These are phyloP conservation scores for Leccinum disarticulatum DNA, from an alignment of 768 basidiomycete species.

Conservation along the genomic window DNA sequence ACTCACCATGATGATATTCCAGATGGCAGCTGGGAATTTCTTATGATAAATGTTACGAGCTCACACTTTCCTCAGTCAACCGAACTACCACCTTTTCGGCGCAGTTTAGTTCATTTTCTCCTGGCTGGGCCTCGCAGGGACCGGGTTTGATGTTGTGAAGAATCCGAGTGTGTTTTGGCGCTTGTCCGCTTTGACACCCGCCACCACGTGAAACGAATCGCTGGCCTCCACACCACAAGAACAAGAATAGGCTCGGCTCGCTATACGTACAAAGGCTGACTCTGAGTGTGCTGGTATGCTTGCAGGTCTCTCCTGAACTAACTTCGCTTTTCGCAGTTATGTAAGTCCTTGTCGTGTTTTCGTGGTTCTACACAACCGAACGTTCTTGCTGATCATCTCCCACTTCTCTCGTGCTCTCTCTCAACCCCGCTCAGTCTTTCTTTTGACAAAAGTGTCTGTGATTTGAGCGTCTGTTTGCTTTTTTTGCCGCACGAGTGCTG, in stretches of 20 bases:
- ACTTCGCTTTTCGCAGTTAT: constrained; percentile 31
- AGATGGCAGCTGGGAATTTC: constrained; percentile 27
- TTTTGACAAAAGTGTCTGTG: constrained; percentile 26
- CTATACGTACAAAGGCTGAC: constrained; percentile 24
- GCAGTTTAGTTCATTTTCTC: constrained; percentile 22
- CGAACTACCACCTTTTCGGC: constrained; percentile 21
- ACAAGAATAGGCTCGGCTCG: constrained; percentile 7
- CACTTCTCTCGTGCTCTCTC: constrained; percentile 18
- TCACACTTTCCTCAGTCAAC: constrained; percentile 20
- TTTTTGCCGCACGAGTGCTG: constrained; percentile 17
- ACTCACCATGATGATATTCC: constrained; percentile 1
- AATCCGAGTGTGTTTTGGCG: constrained; percentile 27
- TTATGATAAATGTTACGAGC: constrained; percentile 26
- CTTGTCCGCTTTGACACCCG: constrained; percentile 27
- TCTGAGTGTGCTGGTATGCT: constrained; percentile 36
- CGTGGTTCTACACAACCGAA: constrained; percentile 20
- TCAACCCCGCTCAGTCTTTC: constrained; percentile 20
- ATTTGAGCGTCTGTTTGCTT: constrained; percentile 34
- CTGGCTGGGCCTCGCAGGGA: constrained; percentile 18
- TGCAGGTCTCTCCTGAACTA: constrained; percentile 28
- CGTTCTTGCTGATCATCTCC: constrained; percentile 24
- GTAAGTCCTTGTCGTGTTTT: constrained; percentile 33
- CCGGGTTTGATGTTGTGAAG: constrained; percentile 32
- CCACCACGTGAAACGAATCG: constrained; percentile 30
- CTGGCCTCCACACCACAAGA: constrained; percentile 25